Evolutionary conservation across 768 basidiomycete genomes (phyloP).

Genomic region (Pisolithus sp.): DNA sequence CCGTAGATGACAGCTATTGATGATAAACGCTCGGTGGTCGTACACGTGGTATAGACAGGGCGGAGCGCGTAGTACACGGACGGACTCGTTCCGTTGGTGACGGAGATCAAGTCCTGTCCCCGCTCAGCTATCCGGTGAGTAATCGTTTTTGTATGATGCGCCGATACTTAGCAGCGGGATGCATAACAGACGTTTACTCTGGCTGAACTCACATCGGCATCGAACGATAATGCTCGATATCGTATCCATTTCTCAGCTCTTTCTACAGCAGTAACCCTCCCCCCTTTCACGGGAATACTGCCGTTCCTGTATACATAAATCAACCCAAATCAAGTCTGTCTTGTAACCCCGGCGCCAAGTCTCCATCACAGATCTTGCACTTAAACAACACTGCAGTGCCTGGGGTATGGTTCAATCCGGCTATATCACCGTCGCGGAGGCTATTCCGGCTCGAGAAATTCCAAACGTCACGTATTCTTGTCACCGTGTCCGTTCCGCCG

Average conservation of each 20-base stretch:
- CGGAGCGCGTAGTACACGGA: no score
- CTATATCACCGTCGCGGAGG: conserved; percentile 29
- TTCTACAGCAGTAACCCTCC: conserved; percentile 11
- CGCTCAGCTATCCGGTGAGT: conserved; percentile 9
- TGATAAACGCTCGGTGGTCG: conserved; percentile 12
- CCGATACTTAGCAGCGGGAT: no score
- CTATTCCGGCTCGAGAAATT: conserved; percentile 23
- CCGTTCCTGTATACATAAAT: no score
- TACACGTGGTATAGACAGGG: neutral
- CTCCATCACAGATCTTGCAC: conserved; percentile 24
- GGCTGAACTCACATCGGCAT: neutral
- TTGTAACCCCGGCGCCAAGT: conserved; percentile 19
- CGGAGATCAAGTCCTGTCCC: conserved; percentile 11
- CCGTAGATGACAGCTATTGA: neutral
- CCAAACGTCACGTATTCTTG: conserved; percentile 20
- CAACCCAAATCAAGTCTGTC: conserved; percentile 12
- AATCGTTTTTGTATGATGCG: conserved; percentile 3
- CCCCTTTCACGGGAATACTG: conserved; percentile 12
- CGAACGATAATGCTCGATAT: no score
- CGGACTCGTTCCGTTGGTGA: conserved; percentile 11
- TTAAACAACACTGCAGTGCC: conserved; percentile 25
- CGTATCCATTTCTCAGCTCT: conserved; percentile 6
- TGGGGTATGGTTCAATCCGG: conserved; percentile 30
- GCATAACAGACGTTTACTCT: neutral
- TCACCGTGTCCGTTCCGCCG: conserved; percentile 27